A percentile compares a stretch with the other conserved stretches of the same genome.
Evolutionary conservation across 1,284 basidiomycete genomes (phyloP).

Genomic region (Megacollybia platyphylla): DNA sequence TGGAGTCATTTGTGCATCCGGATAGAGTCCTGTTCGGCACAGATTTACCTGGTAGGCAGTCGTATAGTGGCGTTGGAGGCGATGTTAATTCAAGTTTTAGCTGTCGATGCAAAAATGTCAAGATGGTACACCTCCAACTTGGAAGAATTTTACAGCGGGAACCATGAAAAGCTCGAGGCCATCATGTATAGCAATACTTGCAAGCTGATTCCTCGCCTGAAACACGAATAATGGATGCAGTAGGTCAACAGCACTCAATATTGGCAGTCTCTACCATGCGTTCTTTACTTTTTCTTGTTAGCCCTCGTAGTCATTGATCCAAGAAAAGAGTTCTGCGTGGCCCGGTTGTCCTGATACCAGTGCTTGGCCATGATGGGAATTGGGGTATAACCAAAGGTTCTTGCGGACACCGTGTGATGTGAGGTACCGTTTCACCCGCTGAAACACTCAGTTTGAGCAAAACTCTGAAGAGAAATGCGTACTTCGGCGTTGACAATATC

Average conservation of each 20-base stretch:
- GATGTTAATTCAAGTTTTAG: constrained; percentile 18
- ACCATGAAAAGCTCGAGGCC: constrained; percentile 19
- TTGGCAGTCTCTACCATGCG: too few relatives aligned
- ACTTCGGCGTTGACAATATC: constrained; percentile 67
- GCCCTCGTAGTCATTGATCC: constrained; percentile 26
- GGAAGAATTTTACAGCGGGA: constrained; percentile 27
- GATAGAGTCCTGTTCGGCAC: constrained; percentile 52
- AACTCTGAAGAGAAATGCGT: constrained; percentile 9
- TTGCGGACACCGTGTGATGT: constrained; percentile 62
- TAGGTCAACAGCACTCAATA: neutral
- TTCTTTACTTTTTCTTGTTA: neutral
- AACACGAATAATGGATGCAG: neutral
- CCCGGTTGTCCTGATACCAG: constrained; percentile 42
- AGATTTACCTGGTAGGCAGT: constrained; percentile 54
- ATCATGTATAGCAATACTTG: constrained; percentile 35
- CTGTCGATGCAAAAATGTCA: constrained; percentile 39
- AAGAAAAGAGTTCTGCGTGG: constrained; percentile 50
- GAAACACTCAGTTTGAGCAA: constrained; percentile 3
- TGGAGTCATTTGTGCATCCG: constrained; percentile 31
- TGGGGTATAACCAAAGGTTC: constrained; percentile 58
- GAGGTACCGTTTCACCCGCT: constrained; percentile 68
- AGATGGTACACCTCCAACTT: constrained; percentile 46
- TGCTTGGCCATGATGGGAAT: constrained; percentile 64
- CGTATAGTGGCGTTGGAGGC: neutral
- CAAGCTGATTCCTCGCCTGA: constrained; percentile 28